phyloP scores from a whole-genome alignment of 2,329 filamentous ascomycete species.

The Pseudogymnoascus sp. region DNA sequence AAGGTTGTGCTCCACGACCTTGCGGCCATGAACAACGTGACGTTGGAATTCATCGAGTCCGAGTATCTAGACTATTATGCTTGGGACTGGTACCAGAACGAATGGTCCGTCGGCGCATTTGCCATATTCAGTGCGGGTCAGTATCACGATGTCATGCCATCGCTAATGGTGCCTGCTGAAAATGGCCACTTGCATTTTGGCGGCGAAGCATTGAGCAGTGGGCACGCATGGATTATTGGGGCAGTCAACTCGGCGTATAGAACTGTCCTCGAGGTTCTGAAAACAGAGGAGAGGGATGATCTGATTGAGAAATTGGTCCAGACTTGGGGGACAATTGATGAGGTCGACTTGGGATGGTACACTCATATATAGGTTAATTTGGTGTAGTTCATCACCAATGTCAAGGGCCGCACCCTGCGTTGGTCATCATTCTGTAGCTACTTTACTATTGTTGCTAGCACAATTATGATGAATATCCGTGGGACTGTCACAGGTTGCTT shows the following conservation, averaged over 20 bases:
- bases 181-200: conserved; percentile 27
- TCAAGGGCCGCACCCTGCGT: not conserved
- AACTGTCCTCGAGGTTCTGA: conserved; percentile 14
- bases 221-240: conserved; percentile 35
- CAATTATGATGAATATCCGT: not conserved
- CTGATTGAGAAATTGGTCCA: not conserved
- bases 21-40: conserved; percentile 17
- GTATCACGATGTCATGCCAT: conserved; percentile 30
- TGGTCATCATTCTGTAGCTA: not conserved
- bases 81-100: conserved; percentile 32
- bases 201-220: conserved; percentile 30
- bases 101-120: conserved; percentile 30
- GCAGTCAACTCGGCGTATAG: conserved; percentile 30
- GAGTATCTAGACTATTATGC: conserved; percentile 24
- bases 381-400: not conserved
- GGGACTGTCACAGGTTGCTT: not conserved
- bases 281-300: not conserved
- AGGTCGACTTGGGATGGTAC: not conserved
- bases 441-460: not conserved
- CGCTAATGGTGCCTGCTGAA: conserved; percentile 22
- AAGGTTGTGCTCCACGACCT: conserved; percentile 22
- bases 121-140: conserved; percentile 34
- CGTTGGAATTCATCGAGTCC: conserved; percentile 10
- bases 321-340: not conserved
- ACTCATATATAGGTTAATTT: not conserved